Evolutionary conservation across 2,329 filamentous ascomycete genomes (phyloP).

Genomic region (Akanthomyces dipterigenus): DNA sequence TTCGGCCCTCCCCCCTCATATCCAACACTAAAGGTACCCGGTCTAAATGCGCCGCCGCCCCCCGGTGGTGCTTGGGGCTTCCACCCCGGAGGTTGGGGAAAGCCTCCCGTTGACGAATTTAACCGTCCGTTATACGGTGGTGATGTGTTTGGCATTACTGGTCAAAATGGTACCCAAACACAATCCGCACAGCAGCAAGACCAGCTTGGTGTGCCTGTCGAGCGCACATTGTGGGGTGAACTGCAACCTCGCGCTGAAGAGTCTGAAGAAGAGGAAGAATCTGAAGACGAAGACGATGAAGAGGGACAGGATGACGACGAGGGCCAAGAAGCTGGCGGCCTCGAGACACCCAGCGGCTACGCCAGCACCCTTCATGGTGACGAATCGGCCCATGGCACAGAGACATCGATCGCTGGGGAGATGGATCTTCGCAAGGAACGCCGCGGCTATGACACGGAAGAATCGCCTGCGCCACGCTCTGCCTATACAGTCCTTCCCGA

Average conservation of each 20-base stretch:
- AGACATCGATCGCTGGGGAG: constrained; percentile 74
- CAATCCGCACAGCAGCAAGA: constrained; percentile 19
- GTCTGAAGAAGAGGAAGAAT: constrained; percentile 63
- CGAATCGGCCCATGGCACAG: constrained; percentile 58
- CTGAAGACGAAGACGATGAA: constrained; percentile 70
- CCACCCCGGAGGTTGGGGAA: constrained; percentile 90
- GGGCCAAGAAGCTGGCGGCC: constrained; percentile 57
- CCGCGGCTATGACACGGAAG: constrained; percentile 82
- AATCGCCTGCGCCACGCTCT: constrained; percentile 63
- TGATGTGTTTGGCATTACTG: constrained; percentile 79
- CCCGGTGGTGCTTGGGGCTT: constrained; percentile 90
- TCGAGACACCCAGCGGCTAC: constrained; percentile 76
- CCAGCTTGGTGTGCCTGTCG: constrained; percentile 66
- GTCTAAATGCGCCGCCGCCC: constrained; percentile 87
- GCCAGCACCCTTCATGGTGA: constrained; percentile 77
- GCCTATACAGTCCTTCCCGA: constrained; percentile 90
- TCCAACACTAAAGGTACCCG: constrained; percentile 88
- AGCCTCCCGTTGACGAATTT: constrained; percentile 89
- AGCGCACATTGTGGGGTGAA: constrained; percentile 87
- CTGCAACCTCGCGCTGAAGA: constrained; percentile 74
- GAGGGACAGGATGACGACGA: constrained; percentile 59
- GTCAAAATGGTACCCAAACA: constrained; percentile 28
- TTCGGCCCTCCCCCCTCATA: constrained; percentile 92
- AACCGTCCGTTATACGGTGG: constrained; percentile 88
- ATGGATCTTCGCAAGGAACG: constrained; percentile 83